Base-by-base conservation (phyloP, 345 rosid genomes). In the Dimocarpus longan region DNA sequence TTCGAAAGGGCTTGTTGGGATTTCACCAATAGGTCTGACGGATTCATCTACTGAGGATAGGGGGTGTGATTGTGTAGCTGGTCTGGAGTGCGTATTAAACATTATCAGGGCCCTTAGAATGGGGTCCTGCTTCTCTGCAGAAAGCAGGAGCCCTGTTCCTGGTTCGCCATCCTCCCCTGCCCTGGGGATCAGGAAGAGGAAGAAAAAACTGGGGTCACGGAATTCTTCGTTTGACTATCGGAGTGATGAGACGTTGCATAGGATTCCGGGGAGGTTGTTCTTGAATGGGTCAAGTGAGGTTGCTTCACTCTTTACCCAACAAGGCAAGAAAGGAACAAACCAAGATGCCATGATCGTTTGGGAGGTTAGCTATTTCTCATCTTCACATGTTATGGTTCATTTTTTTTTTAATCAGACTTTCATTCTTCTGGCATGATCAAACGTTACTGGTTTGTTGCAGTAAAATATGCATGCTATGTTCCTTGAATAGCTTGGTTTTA, bases 41-140 rank as follows among this genome's bases (percentile, higher is more conserved):
- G 89, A 88, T 89, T 82, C 92, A 54, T 82, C 92, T 70, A 75
- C 86, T 66, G 95, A 87, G 81, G 86, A 81, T 77, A 78, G 88
- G 50, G 91, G 97, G 82, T 77, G 79, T 80, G 81, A 86, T 59
- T 89, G 86, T 80, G 68, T 80, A 85, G 97, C 87, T 90, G 98
- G 91, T 86, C 97, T 96, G 94, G 99, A 96, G 86, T 96, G 99
- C 97, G 66, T 96, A 83, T 77, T 94, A 76, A 85, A 81, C 82
- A 93, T 96, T 64, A 82, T 96, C 95, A 94, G 99, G 93, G 98
- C 98, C 97, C 99, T 96, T 18, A 93, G 90, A 87, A 91, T 93
- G 99, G 99, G 97, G 91, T 96, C 99, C 98, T 96, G 98, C 94
- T 91, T 96, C 80, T 90, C 99, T 85, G 86, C 88, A 10, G 99